Evolutionary conservation across 495 filamentous ascomycete species (phyloP).

Genomic region (Penicillium manginii): DNA sequence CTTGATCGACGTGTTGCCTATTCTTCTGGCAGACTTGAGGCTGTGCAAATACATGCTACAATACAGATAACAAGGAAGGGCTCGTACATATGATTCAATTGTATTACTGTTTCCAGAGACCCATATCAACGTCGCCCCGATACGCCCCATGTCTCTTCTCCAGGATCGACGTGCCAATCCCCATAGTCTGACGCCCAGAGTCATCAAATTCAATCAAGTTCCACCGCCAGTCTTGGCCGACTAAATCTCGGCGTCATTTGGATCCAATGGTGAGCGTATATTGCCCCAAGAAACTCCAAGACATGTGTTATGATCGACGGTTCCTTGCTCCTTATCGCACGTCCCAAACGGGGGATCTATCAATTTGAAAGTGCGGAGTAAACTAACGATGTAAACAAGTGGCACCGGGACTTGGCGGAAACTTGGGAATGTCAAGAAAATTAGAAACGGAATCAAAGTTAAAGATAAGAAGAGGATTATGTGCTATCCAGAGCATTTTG

Average conservation of each 20-base stretch:
- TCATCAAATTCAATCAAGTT: conserved; percentile 11
- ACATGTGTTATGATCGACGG: not conserved
- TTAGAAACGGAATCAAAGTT: not conserved
- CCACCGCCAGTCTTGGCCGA: conserved; percentile 11
- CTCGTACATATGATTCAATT: not conserved
- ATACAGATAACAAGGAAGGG: not conserved
- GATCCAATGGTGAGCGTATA: not conserved
- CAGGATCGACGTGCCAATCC: conserved; percentile 10
- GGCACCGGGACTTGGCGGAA: not conserved
- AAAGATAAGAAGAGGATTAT: not conserved
- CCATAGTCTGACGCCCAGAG: conserved; percentile 8
- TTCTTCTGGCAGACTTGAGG: not conserved
- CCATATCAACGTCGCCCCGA: conserved; percentile 2
- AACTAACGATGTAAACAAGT: not conserved
- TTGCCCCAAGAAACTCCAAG: not conserved
- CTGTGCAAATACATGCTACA: conserved; percentile 4
- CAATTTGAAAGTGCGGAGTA: not conserved
- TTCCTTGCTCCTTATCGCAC: not conserved
- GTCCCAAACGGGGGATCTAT: not conserved
- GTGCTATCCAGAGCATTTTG: not conserved
- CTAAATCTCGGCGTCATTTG: conserved; percentile 4
- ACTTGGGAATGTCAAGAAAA: not conserved
- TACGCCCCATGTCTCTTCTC: conserved; percentile 7
- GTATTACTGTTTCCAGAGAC: not conserved
- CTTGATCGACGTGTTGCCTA: conserved; percentile 10